Evolutionary conservation across 2,329 filamentous ascomycete genomes (phyloP).

Genomic region (Myriosclerotinia curreyana): DNA sequence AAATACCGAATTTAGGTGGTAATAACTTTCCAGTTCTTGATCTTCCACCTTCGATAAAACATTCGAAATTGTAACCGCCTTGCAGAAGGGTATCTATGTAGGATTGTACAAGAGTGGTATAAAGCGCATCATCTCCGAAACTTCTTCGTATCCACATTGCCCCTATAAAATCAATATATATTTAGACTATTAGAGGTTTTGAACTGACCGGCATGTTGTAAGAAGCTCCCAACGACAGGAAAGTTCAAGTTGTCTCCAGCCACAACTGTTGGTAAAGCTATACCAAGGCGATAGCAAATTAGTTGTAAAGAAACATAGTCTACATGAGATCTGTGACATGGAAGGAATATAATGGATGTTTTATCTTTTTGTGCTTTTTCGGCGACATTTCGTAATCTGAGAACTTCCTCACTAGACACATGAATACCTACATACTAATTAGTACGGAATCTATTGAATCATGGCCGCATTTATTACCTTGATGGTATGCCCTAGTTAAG

Average conservation of each 20-base stretch:
- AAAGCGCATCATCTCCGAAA: constrained; percentile 89
- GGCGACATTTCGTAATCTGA: constrained; percentile 77
- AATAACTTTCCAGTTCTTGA: constrained; percentile 92
- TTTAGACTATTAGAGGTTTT: not conserved
- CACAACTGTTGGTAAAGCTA: constrained; percentile 86
- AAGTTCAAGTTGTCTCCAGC: constrained; percentile 97
- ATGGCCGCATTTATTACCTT: constrained; percentile 52
- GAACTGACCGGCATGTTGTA: constrained; percentile 76
- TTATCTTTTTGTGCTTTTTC: constrained; percentile 80
- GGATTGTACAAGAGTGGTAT: constrained; percentile 87
- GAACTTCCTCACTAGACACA: constrained; percentile 89
- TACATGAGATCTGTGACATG: constrained; percentile 91
- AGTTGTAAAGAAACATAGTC: constrained; percentile 95
- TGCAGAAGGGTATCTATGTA: constrained; percentile 93
- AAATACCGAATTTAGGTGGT: constrained; percentile 91
- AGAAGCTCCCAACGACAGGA: constrained; percentile 80
- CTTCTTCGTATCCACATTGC: constrained; percentile 94
- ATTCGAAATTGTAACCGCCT: constrained; percentile 91
- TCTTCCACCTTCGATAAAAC: constrained; percentile 93
- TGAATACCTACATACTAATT: constrained; percentile 61
- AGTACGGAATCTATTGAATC: not conserved
- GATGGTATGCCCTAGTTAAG: constrained; percentile 88
- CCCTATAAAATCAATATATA: constrained; percentile 42
- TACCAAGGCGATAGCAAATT: constrained; percentile 89
- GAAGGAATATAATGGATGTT: constrained; percentile 93